phyloP scores from a whole-genome alignment of 2,329 filamentous ascomycete genomes.

The Alternaria conjuncta region DNA sequence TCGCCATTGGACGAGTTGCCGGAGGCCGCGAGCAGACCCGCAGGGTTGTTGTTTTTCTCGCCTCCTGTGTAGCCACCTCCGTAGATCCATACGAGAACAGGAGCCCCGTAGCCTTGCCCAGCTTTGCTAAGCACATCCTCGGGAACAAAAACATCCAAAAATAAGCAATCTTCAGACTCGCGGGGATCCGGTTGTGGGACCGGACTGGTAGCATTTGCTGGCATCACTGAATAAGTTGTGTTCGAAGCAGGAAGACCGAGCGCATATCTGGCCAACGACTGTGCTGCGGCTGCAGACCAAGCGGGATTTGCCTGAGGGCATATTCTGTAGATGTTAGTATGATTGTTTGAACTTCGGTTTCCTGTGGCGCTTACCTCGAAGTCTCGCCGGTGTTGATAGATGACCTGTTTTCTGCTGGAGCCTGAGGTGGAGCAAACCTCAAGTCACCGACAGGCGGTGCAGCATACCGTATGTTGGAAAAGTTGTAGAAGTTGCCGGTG shows the following conservation, averaged over 20 bases:
- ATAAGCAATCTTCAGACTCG: slow-evolving; percentile 57
- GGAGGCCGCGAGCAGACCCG: slow-evolving; percentile 53
- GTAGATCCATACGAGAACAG: slow-evolving; percentile 60
- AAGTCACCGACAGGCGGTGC: slow-evolving; percentile 59
- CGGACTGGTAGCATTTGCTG: slow-evolving; percentile 33
- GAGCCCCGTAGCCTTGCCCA: slow-evolving; percentile 42
- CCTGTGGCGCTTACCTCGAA: slow-evolving; percentile 30
- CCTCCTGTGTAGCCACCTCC: slow-evolving; percentile 56
- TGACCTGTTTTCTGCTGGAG: slow-evolving; percentile 52
- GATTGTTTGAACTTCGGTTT: neutral
- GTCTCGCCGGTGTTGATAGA: slow-evolving; percentile 55
- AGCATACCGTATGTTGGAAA: slow-evolving; percentile 64
- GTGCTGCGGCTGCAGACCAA: slow-evolving; percentile 50
- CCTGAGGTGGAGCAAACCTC: slow-evolving; percentile 57
- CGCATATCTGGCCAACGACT: slow-evolving; percentile 44
- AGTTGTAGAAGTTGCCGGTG: slow-evolving; percentile 58
- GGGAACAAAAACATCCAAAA: slow-evolving; percentile 57
- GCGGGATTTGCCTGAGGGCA: slow-evolving; percentile 49
- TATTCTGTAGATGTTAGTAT: slow-evolving; percentile 25
- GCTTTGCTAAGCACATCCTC: slow-evolving; percentile 45
- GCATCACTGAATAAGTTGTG: slow-evolving; percentile 32
- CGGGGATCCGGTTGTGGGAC: slow-evolving; percentile 31
- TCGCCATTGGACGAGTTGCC: slow-evolving; percentile 49
- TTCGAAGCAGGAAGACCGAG: slow-evolving; percentile 38
- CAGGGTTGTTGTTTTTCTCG: slow-evolving; percentile 47